Evolutionary conservation across 805 yeast genomes (phyloP).

Genomic region (Yamadazyma scolyti): DNA sequence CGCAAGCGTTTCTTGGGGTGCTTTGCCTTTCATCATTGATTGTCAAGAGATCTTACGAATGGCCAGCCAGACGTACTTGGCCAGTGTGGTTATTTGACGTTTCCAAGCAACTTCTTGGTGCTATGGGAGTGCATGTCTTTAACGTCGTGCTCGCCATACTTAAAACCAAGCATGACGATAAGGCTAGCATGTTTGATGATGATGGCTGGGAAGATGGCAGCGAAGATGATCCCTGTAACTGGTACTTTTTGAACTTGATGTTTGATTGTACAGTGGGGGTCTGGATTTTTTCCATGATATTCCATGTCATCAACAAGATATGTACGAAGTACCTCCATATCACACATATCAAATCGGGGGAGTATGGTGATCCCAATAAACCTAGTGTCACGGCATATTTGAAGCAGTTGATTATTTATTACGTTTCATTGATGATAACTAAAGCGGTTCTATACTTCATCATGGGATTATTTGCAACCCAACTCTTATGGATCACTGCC

Average conservation of each 20-base stretch:
- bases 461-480: slow-evolving; percentile 63
- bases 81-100: slow-evolving; percentile 88
- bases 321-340: slow-evolving; percentile 41
- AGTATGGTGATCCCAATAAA: slow-evolving; percentile 64
- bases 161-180: slow-evolving; percentile 25
- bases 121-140: slow-evolving; percentile 76
- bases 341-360: slow-evolving; percentile 48
- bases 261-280: slow-evolving; percentile 95
- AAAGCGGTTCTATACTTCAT: slow-evolving; percentile 59
- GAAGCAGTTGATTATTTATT: slow-evolving; percentile 70
- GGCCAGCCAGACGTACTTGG: slow-evolving; percentile 80
- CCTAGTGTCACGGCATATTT: slow-evolving; percentile 50
- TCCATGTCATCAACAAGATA: slow-evolving; percentile 40
- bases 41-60: slow-evolving; percentile 72
- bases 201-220: slow-evolving; percentile 20
- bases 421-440: slow-evolving; percentile 60
- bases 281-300: slow-evolving; percentile 61
- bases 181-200: slow-evolving; percentile 19
- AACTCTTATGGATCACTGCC: slow-evolving; percentile 51
- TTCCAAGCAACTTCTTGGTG: slow-evolving; percentile 84
- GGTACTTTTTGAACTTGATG: slow-evolving; percentile 86
- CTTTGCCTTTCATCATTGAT: slow-evolving; percentile 72
- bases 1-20: slow-evolving; percentile 75
- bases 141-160: slow-evolving; percentile 71
- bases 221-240: slow-evolving; percentile 68